Evolutionary conservation across 169 alveolate genomes (phyloP).

Genomic region (Cystoisospora suis): DNA sequence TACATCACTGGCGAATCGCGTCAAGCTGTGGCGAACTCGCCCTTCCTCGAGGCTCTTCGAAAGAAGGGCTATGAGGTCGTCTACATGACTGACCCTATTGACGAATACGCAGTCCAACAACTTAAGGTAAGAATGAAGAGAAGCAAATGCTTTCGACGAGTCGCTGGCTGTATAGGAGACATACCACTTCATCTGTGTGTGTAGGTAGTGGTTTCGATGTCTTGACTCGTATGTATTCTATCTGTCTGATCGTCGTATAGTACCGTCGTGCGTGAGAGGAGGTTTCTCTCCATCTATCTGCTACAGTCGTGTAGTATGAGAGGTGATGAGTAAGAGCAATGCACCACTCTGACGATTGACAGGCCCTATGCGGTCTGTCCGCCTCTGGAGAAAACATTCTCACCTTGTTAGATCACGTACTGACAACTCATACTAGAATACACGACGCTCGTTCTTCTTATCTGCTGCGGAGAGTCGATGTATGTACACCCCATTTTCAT

Average conservation of each 20-base stretch:
- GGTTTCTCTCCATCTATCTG: too few relatives aligned
- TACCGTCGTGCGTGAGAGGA: too few relatives aligned
- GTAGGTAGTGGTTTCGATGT: neutral
- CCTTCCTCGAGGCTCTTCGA: conserved; percentile 97
- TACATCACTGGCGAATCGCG: conserved; percentile 99
- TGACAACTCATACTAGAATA: too few relatives aligned
- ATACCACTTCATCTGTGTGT: neutral
- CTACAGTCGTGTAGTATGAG: neutral
- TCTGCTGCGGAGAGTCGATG: too few relatives aligned
- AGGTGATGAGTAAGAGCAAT: neutral
- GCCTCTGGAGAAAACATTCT: too few relatives aligned
- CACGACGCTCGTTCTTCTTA: too few relatives aligned
- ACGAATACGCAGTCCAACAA: conserved; percentile 98
- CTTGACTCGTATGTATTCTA: neutral
- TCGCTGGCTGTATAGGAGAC: neutral
- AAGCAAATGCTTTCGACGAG: neutral
- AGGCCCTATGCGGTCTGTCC: too few relatives aligned
- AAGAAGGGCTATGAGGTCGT: conserved; percentile 97
- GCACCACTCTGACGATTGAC: conserved; percentile 4
- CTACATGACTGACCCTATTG: conserved; percentile 99
- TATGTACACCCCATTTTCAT: too few relatives aligned
- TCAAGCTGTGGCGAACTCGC: conserved; percentile 95
- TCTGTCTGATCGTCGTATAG: too few relatives aligned
- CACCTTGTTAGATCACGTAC: too few relatives aligned
- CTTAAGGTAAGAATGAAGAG: conserved; percentile 79